phyloP scores from a whole-genome alignment of 345 rosid species.

The Lenwebbia sp. region DNA sequence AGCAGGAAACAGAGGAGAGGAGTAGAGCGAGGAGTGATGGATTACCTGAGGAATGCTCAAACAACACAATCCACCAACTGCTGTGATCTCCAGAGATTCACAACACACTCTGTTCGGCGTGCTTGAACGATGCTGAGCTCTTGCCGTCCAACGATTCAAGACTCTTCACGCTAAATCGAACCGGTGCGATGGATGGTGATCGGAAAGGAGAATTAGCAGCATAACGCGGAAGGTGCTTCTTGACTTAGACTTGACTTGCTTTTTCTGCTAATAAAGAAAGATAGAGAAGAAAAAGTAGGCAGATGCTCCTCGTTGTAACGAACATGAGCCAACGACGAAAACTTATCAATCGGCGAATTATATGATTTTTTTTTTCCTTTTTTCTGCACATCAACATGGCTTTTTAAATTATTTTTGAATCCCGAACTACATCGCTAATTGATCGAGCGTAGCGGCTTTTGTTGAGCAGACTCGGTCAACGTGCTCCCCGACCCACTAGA shows the following conservation, averaged over 20 bases:
- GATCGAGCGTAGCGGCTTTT: too few species aligned
- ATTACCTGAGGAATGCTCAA: not conserved
- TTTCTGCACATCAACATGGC: too few species aligned
- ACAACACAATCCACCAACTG: not conserved
- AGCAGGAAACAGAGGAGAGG: not conserved
- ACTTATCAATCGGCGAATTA: not conserved
- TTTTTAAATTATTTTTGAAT: too few species aligned
- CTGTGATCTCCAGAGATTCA: not conserved
- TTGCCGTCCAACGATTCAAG: not conserved
- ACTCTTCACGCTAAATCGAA: not conserved
- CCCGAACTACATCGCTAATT: too few species aligned
- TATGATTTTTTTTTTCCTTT: too few species aligned
- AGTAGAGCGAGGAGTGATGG: not conserved
- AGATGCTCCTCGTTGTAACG: not conserved
- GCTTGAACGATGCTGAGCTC: not conserved
- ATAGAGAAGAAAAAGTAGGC: not conserved
- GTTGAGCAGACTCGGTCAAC: too few species aligned
- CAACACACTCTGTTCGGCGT: not conserved
- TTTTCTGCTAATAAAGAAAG: too few species aligned
- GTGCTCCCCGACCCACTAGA: rapidly evolving
- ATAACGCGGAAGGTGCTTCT: not conserved
- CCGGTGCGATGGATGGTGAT: not conserved
- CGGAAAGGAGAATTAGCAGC: not conserved
- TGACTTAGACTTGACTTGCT: not conserved
- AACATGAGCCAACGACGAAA: not conserved